Evolutionary conservation across 495 filamentous ascomycete genomes (phyloP).

Genomic region (Parmelia sp.): DNA sequence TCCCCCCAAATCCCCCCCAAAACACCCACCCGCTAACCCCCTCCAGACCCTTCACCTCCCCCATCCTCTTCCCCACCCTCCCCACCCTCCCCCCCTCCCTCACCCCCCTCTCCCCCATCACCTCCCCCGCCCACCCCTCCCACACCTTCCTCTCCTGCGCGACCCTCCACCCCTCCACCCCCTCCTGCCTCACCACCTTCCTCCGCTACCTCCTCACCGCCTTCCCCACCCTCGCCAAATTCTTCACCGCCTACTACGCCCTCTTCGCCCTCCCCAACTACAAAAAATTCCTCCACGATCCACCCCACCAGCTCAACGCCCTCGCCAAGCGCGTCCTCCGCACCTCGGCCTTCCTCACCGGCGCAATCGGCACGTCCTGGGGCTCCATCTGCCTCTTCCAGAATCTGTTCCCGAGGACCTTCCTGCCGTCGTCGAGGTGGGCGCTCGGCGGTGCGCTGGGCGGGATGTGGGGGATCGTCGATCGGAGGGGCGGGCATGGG

Average conservation of each 20-base stretch:
- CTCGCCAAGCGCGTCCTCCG: conserved; percentile 53
- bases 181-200: conserved; percentile 80
- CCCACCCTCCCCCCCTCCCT: conserved; percentile 61
- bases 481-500: conserved; percentile 37
- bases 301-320: conserved; percentile 55
- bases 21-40: not conserved
- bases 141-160: conserved; percentile 82
- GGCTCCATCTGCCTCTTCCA: conserved; percentile 83
- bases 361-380: conserved; percentile 75
- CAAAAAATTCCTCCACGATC: conserved; percentile 57
- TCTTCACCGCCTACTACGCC: conserved; percentile 65
- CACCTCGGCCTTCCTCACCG: conserved; percentile 67
- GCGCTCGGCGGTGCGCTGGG: conserved; percentile 81
- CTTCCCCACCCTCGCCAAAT: conserved; percentile 69
- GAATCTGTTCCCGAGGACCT: conserved; percentile 60
- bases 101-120: conserved; percentile 64
- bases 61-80: conserved; percentile 73
- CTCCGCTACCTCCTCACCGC: conserved; percentile 73
- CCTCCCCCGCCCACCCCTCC: conserved; percentile 74
- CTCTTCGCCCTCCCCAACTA: conserved; percentile 62
- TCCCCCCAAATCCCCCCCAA: not conserved
- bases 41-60: conserved; percentile 66
- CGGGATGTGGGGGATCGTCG: conserved; percentile 71
- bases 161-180: conserved; percentile 79
- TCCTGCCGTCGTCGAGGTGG: conserved; percentile 76